Conservation (phyloP, 2,329 filamentous ascomycete species). For the Fusarium robinianum region DNA sequence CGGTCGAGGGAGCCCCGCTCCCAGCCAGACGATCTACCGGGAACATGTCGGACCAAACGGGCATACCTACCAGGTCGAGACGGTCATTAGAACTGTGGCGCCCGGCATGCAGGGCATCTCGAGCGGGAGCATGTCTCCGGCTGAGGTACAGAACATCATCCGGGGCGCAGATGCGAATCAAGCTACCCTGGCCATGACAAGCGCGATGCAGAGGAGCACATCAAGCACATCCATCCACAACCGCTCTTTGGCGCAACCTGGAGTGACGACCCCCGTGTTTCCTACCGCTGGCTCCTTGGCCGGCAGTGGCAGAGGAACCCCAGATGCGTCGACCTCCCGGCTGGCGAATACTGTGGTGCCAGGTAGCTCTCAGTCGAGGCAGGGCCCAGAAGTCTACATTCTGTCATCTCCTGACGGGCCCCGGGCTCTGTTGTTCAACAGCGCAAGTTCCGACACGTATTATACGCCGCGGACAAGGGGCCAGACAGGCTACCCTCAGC, state of each 20-base stretch:
- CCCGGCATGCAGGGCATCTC: slow-evolving; percentile 18
- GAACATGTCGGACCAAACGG: slow-evolving; percentile 42
- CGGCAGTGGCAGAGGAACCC: slow-evolving; percentile 53
- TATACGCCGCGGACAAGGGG: slow-evolving; percentile 50
- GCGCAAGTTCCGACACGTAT: slow-evolving; percentile 53
- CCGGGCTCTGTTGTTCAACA: slow-evolving; percentile 60
- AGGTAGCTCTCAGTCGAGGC: slow-evolving; percentile 29
- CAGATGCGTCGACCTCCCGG: slow-evolving; percentile 45
- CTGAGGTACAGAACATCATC: slow-evolving; percentile 53
- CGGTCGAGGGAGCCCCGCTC: slow-evolving; percentile 41
- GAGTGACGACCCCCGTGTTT: slow-evolving; percentile 49
- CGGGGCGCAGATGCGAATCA: slow-evolving; percentile 52
- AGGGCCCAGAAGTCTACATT: slow-evolving; percentile 60
- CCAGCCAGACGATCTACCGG: slow-evolving; percentile 40
- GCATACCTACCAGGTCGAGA: slow-evolving; percentile 44
- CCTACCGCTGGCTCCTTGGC: slow-evolving; percentile 44
- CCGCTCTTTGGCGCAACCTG: slow-evolving; percentile 44
- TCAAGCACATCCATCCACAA: slow-evolving; percentile 50
- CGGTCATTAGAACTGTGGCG: slow-evolving; percentile 35
- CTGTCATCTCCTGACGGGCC: slow-evolving; percentile 64
- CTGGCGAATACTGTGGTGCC: slow-evolving; percentile 30
- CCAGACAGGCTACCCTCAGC: slow-evolving; percentile 36
- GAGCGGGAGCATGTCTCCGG: slow-evolving; percentile 43
- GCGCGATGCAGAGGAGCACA: slow-evolving; percentile 57
- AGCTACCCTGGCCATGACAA: slow-evolving; percentile 52